These are phyloP conservation scores for Syzygium malaccense DNA, from an alignment of 441 rosid species.

Conservation along the genomic window DNA sequence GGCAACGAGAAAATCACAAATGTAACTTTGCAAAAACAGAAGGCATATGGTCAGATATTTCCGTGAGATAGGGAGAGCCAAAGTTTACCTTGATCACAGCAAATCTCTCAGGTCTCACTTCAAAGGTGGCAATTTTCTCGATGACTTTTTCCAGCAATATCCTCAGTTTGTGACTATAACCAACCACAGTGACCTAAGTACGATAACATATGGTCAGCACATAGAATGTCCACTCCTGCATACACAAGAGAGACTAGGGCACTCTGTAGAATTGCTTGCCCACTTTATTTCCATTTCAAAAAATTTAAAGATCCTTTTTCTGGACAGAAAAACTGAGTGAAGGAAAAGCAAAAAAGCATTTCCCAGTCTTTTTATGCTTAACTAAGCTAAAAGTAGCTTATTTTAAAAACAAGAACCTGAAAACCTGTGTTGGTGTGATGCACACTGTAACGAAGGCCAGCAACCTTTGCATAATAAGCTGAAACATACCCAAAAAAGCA, in stretches of 20 bases:
- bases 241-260: neutral
- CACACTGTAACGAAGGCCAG: constrained; percentile 68
- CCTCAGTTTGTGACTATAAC: constrained; percentile 79
- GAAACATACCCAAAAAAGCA: constrained; percentile 18
- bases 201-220: neutral
- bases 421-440: constrained; percentile 48
- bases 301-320: neutral
- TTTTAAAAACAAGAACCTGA: constrained; percentile 26
- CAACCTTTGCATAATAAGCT: constrained; percentile 81
- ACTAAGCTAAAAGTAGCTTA: neutral
- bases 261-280: neutral
- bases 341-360: neutral
- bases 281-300: neutral
- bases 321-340: neutral
- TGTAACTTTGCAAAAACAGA: neutral
- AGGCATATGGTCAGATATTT: neutral
- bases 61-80: neutral
- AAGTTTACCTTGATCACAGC: constrained; percentile 70
- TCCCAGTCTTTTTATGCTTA: neutral
- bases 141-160: constrained; percentile 62
- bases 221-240: neutral
- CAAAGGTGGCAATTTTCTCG: constrained; percentile 56
- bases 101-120: constrained; percentile 77
- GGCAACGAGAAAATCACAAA: neutral
- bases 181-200: constrained; percentile 54